Percentiles rank a stretch among this genome's conserved stretches.
Evolutionary conservation across 345 rosid species (phyloP).

Genomic region (Angophora floribunda): DNA sequence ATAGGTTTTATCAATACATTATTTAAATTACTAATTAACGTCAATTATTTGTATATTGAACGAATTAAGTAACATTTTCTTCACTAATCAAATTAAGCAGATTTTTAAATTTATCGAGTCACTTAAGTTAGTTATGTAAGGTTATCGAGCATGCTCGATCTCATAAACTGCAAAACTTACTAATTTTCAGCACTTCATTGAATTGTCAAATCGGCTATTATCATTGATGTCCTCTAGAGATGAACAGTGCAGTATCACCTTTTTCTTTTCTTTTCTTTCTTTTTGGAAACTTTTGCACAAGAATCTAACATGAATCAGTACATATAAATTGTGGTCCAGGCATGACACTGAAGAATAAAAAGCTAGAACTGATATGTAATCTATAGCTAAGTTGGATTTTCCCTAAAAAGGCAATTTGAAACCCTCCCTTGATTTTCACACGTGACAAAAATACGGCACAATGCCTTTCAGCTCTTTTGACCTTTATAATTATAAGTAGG

Average conservation of each 20-base stretch:
- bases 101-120: neutral
- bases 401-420: neutral
- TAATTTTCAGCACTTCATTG: neutral
- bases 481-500: neutral
- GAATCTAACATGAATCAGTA: neutral
- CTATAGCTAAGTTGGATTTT: neutral
- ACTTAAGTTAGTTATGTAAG: neutral
- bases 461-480: neutral
- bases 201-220: neutral
- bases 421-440: neutral
- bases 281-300: neutral
- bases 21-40: neutral
- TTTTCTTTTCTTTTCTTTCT: too few relatives aligned
- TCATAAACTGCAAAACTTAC: neutral
- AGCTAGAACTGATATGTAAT: too few relatives aligned
- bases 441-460: neutral
- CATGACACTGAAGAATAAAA: too few relatives aligned
- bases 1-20: neutral
- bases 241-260: neutral
- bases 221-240: neutral
- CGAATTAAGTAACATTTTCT: neutral
- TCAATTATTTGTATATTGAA: neutral
- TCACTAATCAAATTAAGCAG: neutral
- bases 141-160: neutral
- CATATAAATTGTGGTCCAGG: neutral